Conservation (phyloP, 164 flowering plant species). For the Houttuynia cordata region DNA sequence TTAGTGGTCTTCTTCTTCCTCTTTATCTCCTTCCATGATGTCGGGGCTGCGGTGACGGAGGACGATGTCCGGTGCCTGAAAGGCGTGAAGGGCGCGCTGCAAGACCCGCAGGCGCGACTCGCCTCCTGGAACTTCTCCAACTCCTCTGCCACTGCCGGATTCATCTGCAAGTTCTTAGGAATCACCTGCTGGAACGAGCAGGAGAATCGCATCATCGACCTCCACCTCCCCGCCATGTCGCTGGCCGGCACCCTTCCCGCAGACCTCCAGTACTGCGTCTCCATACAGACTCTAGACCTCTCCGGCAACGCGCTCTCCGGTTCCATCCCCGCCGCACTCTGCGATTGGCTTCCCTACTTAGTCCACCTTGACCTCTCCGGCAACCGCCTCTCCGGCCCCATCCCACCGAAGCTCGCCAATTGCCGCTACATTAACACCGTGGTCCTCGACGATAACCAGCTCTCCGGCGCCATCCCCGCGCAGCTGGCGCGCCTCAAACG, state of each 20-base stretch:
- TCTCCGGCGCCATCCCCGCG: conserved; percentile 20
- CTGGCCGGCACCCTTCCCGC: conserved; percentile 11
- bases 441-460: conserved; percentile 10
- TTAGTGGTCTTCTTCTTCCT: neutral
- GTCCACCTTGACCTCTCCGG: conserved; percentile 20
- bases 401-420: conserved; percentile 17
- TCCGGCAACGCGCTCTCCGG: conserved; percentile 17
- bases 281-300: conserved; percentile 18
- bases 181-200: conserved; percentile 23
- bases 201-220: conserved; percentile 18
- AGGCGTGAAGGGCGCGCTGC: conserved; percentile 10
- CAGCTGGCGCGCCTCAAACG: conserved; percentile 19
- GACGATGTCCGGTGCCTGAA: conserved; percentile 22
- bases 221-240: conserved; percentile 9
- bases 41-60: conserved; percentile 4
- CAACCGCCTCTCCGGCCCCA: conserved; percentile 14
- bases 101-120: conserved; percentile 13
- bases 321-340: conserved; percentile 17
- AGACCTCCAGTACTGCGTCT: conserved; percentile 16
- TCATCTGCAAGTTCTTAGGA: conserved; percentile 20
- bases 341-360: conserved; percentile 22
- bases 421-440: conserved; percentile 21
- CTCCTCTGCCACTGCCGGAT: conserved; percentile 9
- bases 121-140: conserved; percentile 17
- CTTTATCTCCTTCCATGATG: neutral